Base-by-base conservation (phyloP, 192 early-diverging fungal genomes). In the Coemansia sp. region DNA sequence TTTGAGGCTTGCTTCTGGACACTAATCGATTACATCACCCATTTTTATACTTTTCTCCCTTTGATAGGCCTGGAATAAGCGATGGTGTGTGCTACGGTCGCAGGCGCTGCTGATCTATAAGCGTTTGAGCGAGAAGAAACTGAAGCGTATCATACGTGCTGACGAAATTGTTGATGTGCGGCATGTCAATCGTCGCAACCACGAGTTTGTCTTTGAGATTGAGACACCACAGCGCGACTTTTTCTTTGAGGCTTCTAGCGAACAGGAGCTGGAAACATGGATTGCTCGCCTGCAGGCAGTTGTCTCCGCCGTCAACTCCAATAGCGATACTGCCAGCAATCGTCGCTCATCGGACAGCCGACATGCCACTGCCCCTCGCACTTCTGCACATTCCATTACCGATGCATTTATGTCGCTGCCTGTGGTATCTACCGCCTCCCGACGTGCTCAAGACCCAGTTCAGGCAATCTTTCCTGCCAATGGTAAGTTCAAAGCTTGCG, bases 101-200 rank as follows among this genome's bases (percentile, higher is more conserved):
- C 79, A 81, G 59, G 74, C 79, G 11, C 64, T 81, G 52, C 58
- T 71, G 63, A 76, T 81, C 21, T 81, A 81, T 64, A 76, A 76
- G 61, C 70, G 63, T 8, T 42, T 53, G 53, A 81, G 64, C 64
- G 79, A 81, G 51, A 65, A 72, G 25, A 75, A 75, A 61, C 70
- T 81, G 6, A 81, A 81, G 61, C 74, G 74, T 53, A 76, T 81
- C 8, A 68, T 81, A 10, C 79, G 74, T n/a, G 74, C 64, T 33
- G 79, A 81, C 36, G 74, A 81, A 42, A 81, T 81, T 23, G 71
- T 66, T 11, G 66, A 63, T 9, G 67, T 81, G 21, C 63, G 58
- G 5, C 63, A 42, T 23, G 63, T 72, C 19, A 60, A 65, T 57
- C 70, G 68, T 17, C 79, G 74, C 73, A 76, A 81, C 67, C 79